phyloP scores from a whole-genome alignment of 208 protist species.

The Sergeia podlipaevii region DNA sequence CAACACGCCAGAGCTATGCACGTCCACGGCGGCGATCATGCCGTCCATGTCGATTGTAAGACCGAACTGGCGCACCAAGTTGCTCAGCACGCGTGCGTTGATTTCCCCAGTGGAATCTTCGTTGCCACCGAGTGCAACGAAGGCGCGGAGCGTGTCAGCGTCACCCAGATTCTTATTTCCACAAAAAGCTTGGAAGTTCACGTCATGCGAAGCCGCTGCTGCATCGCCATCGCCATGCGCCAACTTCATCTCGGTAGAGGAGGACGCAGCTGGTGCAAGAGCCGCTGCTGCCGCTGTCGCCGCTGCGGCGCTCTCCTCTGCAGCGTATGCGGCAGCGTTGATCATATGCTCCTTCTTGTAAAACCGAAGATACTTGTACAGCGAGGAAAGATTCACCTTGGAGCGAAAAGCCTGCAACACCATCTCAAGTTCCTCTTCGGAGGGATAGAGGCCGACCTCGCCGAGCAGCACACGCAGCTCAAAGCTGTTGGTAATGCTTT shows the following conservation, averaged over 20 bases:
- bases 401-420: constrained; percentile 48
- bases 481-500: constrained; percentile 61
- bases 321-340: constrained; percentile 2
- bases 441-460: constrained; percentile 71
- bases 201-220: constrained; percentile 4
- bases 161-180: constrained; percentile 4
- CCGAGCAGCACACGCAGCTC: constrained; percentile 71
- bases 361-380: constrained; percentile 76
- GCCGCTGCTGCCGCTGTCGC: constrained; percentile 4
- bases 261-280: not conserved
- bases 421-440: constrained; percentile 55
- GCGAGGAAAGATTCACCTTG: constrained; percentile 52
- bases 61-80: constrained; percentile 56
- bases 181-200: no score
- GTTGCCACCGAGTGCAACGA: constrained; percentile 73
- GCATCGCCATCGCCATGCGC: constrained; percentile 8
- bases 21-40: constrained; percentile 53
- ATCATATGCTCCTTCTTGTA: constrained; percentile 62
- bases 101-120: constrained; percentile 68
- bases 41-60: constrained; percentile 79
- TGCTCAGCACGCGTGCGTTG: constrained; percentile 30
- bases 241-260: no score
- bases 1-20: constrained; percentile 42
- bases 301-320: constrained; percentile 8
- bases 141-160: constrained; percentile 69